Evolutionary conservation across 1,284 basidiomycete species (phyloP).

Genomic region (Ustilago tritici): DNA sequence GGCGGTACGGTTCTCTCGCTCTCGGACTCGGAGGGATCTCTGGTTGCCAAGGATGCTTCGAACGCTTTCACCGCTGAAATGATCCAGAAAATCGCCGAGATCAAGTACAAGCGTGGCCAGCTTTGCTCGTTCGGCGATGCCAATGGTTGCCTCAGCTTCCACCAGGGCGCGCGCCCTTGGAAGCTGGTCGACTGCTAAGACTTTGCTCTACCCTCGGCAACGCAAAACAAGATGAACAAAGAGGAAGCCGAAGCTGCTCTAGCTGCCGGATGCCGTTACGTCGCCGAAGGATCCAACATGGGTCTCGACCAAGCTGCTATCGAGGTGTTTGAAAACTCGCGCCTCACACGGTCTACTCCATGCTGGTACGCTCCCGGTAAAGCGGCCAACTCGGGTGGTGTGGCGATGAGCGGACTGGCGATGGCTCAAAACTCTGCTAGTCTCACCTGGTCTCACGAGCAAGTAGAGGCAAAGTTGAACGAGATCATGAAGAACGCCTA

Average conservation of each 20-base stretch:
- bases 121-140: conserved; percentile 52
- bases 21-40: conserved; percentile 81
- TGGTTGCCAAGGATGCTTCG: conserved; percentile 73
- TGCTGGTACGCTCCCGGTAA: conserved; percentile 62
- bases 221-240: conserved; percentile 81
- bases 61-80: conserved; percentile 71
- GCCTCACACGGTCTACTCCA: conserved; percentile 70
- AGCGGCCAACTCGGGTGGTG: conserved; percentile 68
- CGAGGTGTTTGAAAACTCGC: conserved; percentile 78
- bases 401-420: conserved; percentile 78
- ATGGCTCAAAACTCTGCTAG: conserved; percentile 79
- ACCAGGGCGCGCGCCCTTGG: conserved; percentile 77
- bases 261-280: conserved; percentile 78
- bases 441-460: conserved; percentile 76
- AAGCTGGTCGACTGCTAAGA: conserved; percentile 77
- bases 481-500: conserved; percentile 81
- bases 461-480: conserved; percentile 81
- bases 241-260: conserved; percentile 80
- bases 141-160: conserved; percentile 48
- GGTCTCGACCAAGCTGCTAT: conserved; percentile 75
- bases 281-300: conserved; percentile 81
- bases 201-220: conserved; percentile 81
- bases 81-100: conserved; percentile 71
- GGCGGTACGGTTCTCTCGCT: conserved; percentile 81
- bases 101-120: conserved; percentile 78